A percentile compares a stretch with the other conserved stretches of the same genome.
Conservation (phyloP, 495 filamentous ascomycete species). For the Pseudevernia furfuracea region DNA sequence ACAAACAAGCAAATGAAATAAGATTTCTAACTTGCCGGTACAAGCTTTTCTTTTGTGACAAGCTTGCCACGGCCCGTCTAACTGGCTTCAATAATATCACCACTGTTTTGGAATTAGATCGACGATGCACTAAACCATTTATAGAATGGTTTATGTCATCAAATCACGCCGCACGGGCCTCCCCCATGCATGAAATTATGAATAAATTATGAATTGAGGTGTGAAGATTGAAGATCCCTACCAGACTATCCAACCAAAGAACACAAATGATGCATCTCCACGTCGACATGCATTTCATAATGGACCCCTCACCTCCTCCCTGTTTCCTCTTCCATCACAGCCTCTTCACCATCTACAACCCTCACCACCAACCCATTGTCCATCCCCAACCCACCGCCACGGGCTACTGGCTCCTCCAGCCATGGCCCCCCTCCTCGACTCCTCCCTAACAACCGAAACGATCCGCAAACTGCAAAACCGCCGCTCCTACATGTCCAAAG, state of each 20-base stretch:
- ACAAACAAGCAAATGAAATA: too few relatives aligned
- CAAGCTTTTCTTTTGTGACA: too few relatives aligned
- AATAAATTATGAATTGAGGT: neutral
- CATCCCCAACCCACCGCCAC: neutral
- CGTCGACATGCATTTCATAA: neutral
- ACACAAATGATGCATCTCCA: neutral
- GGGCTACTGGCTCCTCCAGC: neutral
- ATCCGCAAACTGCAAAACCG: neutral
- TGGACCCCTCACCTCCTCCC: neutral
- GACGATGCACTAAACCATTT: neutral
- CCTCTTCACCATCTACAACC: neutral
- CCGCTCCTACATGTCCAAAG: constrained; percentile 5
- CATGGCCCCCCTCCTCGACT: neutral
- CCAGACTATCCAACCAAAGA: neutral
- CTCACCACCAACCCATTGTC: neutral
- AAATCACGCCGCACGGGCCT: neutral
- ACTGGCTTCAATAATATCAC: too few relatives aligned
- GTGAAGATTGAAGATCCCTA: neutral
- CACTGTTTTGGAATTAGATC: too few relatives aligned
- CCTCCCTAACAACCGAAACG: neutral
- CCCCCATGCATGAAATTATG: too few relatives aligned
- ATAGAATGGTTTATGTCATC: neutral
- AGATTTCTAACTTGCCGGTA: too few relatives aligned
- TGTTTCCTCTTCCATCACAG: neutral
- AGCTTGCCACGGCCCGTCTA: too few relatives aligned